phyloP scores from a whole-genome alignment of 2,329 filamentous ascomycete genomes.

The Botrytis sinoallii region DNA sequence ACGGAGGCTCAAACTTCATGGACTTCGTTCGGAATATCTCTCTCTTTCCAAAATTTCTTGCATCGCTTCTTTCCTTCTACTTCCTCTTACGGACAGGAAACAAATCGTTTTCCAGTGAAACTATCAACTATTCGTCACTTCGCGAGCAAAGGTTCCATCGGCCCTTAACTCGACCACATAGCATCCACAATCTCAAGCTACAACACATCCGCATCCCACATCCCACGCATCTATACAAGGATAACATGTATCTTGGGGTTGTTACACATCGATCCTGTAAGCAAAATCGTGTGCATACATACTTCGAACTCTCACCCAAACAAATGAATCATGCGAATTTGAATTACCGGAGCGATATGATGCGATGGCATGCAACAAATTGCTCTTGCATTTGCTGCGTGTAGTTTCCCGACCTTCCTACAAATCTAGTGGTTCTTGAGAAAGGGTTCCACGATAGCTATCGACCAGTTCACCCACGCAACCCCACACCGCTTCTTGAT shows the following conservation, averaged over 20 bases:
- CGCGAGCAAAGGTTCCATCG: constrained; percentile 1
- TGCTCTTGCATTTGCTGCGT: background rate
- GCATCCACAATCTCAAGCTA: background rate
- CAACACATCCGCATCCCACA: background rate
- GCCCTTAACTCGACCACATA: background rate
- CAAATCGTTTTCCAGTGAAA: background rate
- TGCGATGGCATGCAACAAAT: background rate
- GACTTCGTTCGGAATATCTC: background rate
- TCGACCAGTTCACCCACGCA: background rate
- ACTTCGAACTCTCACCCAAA: background rate
- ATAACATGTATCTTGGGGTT: background rate
- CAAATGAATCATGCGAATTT: background rate
- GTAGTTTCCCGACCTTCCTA: background rate
- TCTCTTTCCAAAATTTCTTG: background rate
- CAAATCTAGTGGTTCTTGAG: background rate
- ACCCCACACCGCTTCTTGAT: constrained; percentile 7
- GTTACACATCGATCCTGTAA: background rate
- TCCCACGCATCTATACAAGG: background rate
- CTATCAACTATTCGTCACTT: background rate
- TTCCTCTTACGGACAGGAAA: background rate
- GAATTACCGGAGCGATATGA: background rate
- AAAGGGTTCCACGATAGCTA: background rate
- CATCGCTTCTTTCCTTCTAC: background rate
- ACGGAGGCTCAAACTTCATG: background rate
- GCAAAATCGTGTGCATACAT: background rate